Conservation (phyloP, 495 filamentous ascomycete genomes). For the Lasiosphaeris hirsuta region DNA sequence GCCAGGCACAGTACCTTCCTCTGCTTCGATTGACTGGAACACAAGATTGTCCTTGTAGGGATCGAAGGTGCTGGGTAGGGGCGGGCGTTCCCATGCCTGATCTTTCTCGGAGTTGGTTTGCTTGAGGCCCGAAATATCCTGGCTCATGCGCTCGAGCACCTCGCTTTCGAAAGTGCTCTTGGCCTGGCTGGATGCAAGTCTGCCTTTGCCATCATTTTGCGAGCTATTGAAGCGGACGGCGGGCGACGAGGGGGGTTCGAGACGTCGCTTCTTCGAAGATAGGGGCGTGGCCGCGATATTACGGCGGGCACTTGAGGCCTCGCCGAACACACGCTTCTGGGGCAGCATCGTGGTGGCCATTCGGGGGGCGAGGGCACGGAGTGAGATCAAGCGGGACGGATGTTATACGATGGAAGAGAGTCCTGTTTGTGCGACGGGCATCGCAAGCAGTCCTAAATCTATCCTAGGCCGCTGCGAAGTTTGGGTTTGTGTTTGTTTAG, state of each 20-base stretch:
- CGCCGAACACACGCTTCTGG: conserved; percentile 51
- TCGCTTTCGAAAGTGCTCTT: conserved; percentile 94
- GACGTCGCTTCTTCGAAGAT: conserved; percentile 69
- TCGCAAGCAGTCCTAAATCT: no score
- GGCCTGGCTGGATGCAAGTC: conserved; percentile 71
- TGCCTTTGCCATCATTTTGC: conserved; percentile 56
- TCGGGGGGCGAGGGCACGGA: conserved; percentile 8
- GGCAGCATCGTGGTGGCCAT: conserved; percentile 47
- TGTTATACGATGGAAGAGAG: not conserved
- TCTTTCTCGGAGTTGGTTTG: conserved; percentile 85
- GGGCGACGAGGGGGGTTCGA: conserved; percentile 56
- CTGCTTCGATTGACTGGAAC: conserved; percentile 95
- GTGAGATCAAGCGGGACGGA: not conserved
- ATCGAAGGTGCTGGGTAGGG: conserved; percentile 63
- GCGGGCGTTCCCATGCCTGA: conserved; percentile 87
- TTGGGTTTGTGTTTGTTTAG: not conserved
- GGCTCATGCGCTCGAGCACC: conserved; percentile 88
- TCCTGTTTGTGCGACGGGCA: no score
- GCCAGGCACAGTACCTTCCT: conserved; percentile 75
- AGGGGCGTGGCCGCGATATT: conserved; percentile 42
- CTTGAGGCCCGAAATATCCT: conserved; percentile 83
- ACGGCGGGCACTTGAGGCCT: conserved; percentile 45
- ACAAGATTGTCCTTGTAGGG: conserved; percentile 66
- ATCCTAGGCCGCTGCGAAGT: no score
- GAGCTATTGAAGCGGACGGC: conserved; percentile 54